phyloP scores from a whole-genome alignment of 345 rosid species.

The Salix suchowensis region DNA sequence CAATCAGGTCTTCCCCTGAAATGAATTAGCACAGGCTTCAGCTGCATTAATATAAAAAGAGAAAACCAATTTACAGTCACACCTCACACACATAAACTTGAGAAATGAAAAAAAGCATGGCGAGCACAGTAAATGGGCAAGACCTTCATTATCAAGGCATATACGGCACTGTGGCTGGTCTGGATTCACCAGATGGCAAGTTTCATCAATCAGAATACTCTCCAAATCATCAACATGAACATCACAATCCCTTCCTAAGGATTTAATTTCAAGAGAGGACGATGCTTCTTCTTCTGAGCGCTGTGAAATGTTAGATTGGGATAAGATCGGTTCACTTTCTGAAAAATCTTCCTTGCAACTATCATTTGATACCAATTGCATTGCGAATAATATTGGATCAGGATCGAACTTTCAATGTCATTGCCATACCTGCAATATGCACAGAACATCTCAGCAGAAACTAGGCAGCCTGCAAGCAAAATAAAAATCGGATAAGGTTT shows the following conservation, averaged over 20 bases:
- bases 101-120: conserved; percentile 16
- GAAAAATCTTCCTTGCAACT: conserved; percentile 46
- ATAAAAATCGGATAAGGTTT: neutral
- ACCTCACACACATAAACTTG: neutral
- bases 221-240: conserved; percentile 43
- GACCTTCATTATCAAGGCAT: conserved; percentile 94
- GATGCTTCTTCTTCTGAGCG: conserved; percentile 56
- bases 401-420: conserved; percentile 16
- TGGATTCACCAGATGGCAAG: conserved; percentile 54
- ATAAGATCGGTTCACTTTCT: conserved; percentile 64
- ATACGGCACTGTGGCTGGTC: conserved; percentile 93
- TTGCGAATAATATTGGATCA: conserved; percentile 36
- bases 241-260: conserved; percentile 41
- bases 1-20: conserved; percentile 89
- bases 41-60: conserved; percentile 6
- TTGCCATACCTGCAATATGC: conserved; percentile 10
- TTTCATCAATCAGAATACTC: conserved; percentile 55
- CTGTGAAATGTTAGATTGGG: conserved; percentile 29
- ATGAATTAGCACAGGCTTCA: conserved; percentile 12
- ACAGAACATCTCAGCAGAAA: conserved; percentile 24
- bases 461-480: conserved; percentile 15
- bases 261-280: conserved; percentile 61
- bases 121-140: conserved; percentile 14
- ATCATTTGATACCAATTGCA: conserved; percentile 84
- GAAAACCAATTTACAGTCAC: conserved; percentile 1